Base-by-base conservation (phyloP, 306 rosid species). In the Prunus fruticosa region DNA sequence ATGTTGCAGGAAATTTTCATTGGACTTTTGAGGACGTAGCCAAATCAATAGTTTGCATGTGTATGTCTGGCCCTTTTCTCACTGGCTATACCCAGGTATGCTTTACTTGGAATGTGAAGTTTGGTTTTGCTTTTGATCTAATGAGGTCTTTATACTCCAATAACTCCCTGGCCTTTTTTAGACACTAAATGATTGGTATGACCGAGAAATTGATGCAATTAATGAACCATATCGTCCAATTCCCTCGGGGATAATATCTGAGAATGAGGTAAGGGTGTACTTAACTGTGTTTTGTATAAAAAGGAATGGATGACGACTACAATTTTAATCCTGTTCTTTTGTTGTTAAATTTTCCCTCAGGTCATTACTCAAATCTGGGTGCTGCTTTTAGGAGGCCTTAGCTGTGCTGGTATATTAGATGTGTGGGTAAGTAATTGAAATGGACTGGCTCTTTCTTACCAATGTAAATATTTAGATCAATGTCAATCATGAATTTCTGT, bases 131-230 rank as follows among this genome's bases (percentile, higher is more conserved):
- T 5, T 20, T 30, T 50, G 63, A 45, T 53, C 78, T 71, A 67
- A 66, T 76, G 71, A 46, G 64, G 77, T 64, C 62, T 64, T 78
- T 61, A 20, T 63, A 62, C 28, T 81, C 67, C 80, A 69, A 13
- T 66, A 20, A 67, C 27, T 78, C 75, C 13, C 23, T 79, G 54
- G 51, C 34, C 64, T 45, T 78, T 73, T 76, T 71, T 68, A 95
- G 99, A 95, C 99, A 32, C 50, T 95, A 67, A 95, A 95, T 79
- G 99, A 95, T 79, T 95, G 97, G 97, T 95, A 95, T 84, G 99
- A 92, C 86, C 85, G 97, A 84, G 99, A 95, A 69, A 90, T 92
- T 20, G 97, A 95, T 87, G 99, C 99, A 25, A 95, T 95, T 61
- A 95, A 95, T 45, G 99, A 95, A 79, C 99, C 99, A 76, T 95